These are phyloP conservation scores for Entomortierella beljakovae DNA, from an alignment of 192 early-diverging fungal genomes.

Conservation along the genomic window DNA sequence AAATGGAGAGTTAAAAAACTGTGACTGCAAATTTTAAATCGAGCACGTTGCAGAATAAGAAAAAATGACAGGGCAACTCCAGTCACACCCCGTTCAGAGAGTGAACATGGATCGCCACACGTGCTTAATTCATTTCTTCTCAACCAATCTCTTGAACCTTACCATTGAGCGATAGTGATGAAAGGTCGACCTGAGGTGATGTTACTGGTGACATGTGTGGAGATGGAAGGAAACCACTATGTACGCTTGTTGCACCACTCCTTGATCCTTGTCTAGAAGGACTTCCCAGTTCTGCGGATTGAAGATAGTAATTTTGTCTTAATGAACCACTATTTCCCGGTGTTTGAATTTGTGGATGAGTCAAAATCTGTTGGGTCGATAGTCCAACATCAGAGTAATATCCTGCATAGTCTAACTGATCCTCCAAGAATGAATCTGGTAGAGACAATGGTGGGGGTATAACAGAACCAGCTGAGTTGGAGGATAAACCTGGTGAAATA, in stretches of 20 bases:
- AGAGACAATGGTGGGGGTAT: conserved; percentile 41
- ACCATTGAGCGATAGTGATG: conserved; percentile 45
- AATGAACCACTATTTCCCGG: conserved; percentile 9
- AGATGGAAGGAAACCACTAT: conserved; percentile 18
- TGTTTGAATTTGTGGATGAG: conserved; percentile 4
- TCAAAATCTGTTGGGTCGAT: conserved; percentile 19
- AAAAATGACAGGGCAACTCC: conserved; percentile 14
- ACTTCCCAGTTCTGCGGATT: background rate
- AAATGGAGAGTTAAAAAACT: background rate
- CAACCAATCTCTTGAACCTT: conserved; percentile 6
- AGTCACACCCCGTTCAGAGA: too few relatives aligned
- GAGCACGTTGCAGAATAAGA: conserved; percentile 24
- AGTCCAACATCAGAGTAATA: conserved; percentile 53
- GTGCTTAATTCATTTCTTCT: background rate
- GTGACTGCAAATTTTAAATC: background rate
- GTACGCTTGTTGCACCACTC: background rate
- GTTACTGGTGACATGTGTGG: conserved; percentile 43
- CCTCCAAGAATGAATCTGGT: conserved; percentile 42
- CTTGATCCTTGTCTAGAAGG: conserved; percentile 10
- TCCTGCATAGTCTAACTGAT: conserved; percentile 44
- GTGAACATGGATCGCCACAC: background rate
- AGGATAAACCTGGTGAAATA: conserved; percentile 26
- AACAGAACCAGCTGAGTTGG: background rate
- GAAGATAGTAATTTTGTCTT: conserved; percentile 10
- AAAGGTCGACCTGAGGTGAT: conserved; percentile 37